Conservation (phyloP, 139 green algal genomes). For the Tetraselmis chui region DNA sequence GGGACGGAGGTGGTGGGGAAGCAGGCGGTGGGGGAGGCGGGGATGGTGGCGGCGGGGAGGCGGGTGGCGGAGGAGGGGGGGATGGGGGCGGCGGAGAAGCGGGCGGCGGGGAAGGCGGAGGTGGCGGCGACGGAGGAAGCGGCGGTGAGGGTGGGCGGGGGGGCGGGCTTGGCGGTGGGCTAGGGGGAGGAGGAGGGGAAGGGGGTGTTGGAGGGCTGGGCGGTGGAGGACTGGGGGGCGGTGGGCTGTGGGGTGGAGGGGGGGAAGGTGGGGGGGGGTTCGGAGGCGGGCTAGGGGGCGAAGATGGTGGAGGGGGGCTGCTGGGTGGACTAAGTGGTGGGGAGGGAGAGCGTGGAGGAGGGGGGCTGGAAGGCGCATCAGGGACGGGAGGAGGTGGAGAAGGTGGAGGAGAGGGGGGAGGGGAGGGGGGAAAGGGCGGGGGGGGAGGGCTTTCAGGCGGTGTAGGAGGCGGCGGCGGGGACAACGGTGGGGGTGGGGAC, state of each 20-base stretch:
- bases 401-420: not conserved
- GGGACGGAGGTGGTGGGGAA: not conserved
- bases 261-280: not conserved
- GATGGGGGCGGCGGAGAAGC: not conserved
- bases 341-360: no score
- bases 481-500: not conserved
- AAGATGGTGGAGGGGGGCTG: not conserved
- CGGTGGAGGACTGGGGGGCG: not conserved
- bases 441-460: not conserved
- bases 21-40: no score
- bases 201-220: not conserved
- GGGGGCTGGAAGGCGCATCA: not conserved
- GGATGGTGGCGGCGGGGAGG: no score
- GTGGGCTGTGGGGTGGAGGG: not conserved
- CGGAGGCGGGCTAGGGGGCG: not conserved
- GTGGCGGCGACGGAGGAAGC: not conserved
- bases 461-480: no score
- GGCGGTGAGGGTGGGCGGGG: no score
- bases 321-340: not conserved
- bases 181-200: not conserved
- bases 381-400: not conserved
- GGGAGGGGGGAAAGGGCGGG: not conserved
- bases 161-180: not conserved
- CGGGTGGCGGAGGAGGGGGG: no score
- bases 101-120: no score